Base-by-base conservation (phyloP, 306 rosid genomes). In the Trifolium fragiferum region DNA sequence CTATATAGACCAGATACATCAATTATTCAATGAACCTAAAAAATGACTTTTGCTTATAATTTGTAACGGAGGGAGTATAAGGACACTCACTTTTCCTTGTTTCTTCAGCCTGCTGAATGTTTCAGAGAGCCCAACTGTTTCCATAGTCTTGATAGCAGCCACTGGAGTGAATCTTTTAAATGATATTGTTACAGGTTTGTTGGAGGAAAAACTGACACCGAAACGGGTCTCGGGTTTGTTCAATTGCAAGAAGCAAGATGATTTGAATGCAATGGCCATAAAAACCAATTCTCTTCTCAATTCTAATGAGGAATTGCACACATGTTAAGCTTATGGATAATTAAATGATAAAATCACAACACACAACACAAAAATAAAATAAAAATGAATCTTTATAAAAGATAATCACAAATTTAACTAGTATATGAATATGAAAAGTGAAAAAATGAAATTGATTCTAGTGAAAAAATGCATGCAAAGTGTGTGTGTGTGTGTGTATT, bases 41-140 rank as follows among this genome's bases (percentile, higher is more conserved):
- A 30, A 4, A 30, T 0, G 6, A 30, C 5, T 30, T 30, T 4
- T 30, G 33, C 33, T 3, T 30, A 30, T 30, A 30, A 30, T 30
- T 3, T 30, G 33, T 30, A 30, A 30, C 33, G 33, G 33, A 30
- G 33, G 33, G 33, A 30, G 33, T 30, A 30, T 5, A 70, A 38
- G 65, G 20, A 50, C 23, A 23, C 81, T 70, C 62, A 92, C 99
- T 84, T 89, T 90, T 66, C 97, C 93, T 47, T 89, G 81, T 64
- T 80, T 70, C 57, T 74, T 94, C 80, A 94, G 49, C 63, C 85
- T 90, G 43, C 37, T 70, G 85, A 94, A 94, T 7, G 98, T 94
- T 78, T 87, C 86, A 37, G 97, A 82, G 60, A 94, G 87, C 15
- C 96, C 91, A 35, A 86, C 84, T 47, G 89, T n/a, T 54, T 85